Evolutionary conservation across 179 eudicot species (phyloP).

Genomic region (Camellia oleifera): DNA sequence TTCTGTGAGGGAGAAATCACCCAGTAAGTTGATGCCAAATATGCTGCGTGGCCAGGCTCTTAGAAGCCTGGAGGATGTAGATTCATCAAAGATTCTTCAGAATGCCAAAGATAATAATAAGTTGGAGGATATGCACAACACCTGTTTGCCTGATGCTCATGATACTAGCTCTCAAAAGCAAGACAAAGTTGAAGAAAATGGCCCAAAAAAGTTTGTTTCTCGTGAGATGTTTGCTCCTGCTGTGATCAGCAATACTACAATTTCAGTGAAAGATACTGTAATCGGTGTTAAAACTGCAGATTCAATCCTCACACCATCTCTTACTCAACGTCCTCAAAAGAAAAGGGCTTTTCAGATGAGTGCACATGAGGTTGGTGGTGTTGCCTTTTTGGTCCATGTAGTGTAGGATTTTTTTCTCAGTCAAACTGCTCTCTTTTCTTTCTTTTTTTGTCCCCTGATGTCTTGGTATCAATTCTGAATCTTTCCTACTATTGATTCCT

Average conservation of each 20-base stretch:
- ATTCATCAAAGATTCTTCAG: conserved; percentile 46
- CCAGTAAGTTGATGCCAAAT: conserved; percentile 38
- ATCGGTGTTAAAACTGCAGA: conserved; percentile 20
- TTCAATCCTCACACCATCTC: conserved; percentile 17
- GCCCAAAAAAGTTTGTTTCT: conserved; percentile 18
- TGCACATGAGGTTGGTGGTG: conserved; percentile 74
- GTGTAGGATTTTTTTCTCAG: background rate
- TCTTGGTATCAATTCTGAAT: background rate
- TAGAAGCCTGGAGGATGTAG: conserved; percentile 48
- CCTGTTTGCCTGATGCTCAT: conserved; percentile 24
- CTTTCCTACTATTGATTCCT: background rate
- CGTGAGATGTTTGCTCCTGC: conserved; percentile 23
- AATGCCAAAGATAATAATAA: conserved; percentile 28
- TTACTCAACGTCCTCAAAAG: conserved; percentile 43
- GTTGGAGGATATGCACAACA: conserved; percentile 24
- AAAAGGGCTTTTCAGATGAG: conserved; percentile 77
- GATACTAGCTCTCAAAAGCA: conserved; percentile 25
- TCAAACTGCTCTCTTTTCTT: background rate
- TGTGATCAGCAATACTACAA: conserved; percentile 22
- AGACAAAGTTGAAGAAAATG: conserved; percentile 30
- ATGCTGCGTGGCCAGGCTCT: conserved; percentile 54
- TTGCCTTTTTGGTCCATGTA: background rate
- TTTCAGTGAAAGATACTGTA: conserved; percentile 20
- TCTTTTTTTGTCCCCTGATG: background rate
- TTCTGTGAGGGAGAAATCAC: conserved; percentile 34